Evolutionary conservation across 306 rosid species (phyloP).

Genomic region (Lathyrus oleraceus): DNA sequence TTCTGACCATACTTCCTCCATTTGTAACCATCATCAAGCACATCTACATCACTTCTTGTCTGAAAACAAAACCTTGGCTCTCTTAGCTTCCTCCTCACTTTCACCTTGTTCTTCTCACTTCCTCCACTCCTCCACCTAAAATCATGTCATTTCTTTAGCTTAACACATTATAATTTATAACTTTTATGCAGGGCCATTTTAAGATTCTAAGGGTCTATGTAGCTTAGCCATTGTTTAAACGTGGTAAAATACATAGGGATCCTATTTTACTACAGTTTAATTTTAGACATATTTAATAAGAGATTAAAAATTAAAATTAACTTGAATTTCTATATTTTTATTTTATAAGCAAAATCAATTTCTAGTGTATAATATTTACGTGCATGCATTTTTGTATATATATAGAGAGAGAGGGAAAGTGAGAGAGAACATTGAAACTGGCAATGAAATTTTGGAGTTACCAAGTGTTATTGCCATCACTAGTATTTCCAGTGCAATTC

Average conservation of each 20-base stretch:
- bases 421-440: not conserved
- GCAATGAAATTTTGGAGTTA: conserved; percentile 42
- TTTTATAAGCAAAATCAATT: too few relatives aligned
- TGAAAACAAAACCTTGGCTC: conserved; percentile 98
- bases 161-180: not conserved
- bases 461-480: conserved; percentile 85
- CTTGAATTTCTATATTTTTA: too few relatives aligned
- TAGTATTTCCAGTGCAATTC: conserved; percentile 70
- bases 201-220: too few relatives aligned
- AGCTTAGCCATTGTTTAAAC: too few relatives aligned
- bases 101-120: conserved; percentile 84
- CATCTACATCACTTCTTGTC: conserved; percentile 98
- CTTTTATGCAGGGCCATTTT: too few relatives aligned
- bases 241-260: too few relatives aligned
- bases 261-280: too few relatives aligned
- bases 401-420: not conserved
- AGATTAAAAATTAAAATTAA: too few relatives aligned
- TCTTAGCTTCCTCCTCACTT: conserved; percentile 92
- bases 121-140: conserved; percentile 85
- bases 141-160: not conserved
- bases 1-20: conserved; percentile 99
- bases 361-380: conserved; percentile 19
- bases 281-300: too few relatives aligned
- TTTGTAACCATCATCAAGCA: conserved; percentile 98
- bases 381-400: conserved; percentile 37